Evolutionary conservation across 805 yeast genomes (phyloP).

Genomic region (Candida boleticola): DNA sequence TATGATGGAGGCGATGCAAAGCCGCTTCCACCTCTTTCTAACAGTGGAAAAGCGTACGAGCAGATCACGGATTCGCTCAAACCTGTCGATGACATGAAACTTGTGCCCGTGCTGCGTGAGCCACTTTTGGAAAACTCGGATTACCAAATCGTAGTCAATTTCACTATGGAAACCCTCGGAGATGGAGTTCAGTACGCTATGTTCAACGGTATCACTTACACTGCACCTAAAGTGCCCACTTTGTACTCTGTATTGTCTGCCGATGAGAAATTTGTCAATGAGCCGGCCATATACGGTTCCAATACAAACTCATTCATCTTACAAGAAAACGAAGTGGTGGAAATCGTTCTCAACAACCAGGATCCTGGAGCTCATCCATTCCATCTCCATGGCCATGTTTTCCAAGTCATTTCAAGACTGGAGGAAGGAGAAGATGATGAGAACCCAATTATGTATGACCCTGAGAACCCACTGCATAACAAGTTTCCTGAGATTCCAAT

Average conservation of each 20-base stretch:
- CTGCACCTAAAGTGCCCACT: conserved; percentile 82
- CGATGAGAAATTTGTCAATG: conserved; percentile 43
- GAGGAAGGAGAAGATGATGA: conserved; percentile 54
- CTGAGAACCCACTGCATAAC: conserved; percentile 22
- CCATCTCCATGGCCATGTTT: conserved; percentile 93
- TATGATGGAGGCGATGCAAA: conserved; percentile 42
- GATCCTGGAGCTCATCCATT: conserved; percentile 96
- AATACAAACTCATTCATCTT: conserved; percentile 76
- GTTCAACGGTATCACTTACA: conserved; percentile 83
- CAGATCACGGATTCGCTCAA: conserved; percentile 43
- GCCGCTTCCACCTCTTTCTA: conserved; percentile 32
- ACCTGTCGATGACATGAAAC: conserved; percentile 41
- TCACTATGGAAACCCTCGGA: conserved; percentile 78
- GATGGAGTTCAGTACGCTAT: conserved; percentile 95
- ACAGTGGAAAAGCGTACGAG: conserved; percentile 17
- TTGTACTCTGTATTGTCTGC: conserved; percentile 75
- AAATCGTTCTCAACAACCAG: conserved; percentile 77
- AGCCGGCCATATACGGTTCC: conserved; percentile 65
- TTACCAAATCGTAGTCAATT: conserved; percentile 63
- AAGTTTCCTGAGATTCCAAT: conserved; percentile 71
- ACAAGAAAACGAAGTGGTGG: conserved; percentile 64
- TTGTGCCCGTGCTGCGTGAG: conserved; percentile 26
- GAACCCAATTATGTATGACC: conserved; percentile 49
- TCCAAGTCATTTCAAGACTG: conserved; percentile 80
- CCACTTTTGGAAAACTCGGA: conserved; percentile 67